These are phyloP conservation scores for Suhomyces prunicola DNA, from an alignment of 805 yeast species.

Conservation along the genomic window DNA sequence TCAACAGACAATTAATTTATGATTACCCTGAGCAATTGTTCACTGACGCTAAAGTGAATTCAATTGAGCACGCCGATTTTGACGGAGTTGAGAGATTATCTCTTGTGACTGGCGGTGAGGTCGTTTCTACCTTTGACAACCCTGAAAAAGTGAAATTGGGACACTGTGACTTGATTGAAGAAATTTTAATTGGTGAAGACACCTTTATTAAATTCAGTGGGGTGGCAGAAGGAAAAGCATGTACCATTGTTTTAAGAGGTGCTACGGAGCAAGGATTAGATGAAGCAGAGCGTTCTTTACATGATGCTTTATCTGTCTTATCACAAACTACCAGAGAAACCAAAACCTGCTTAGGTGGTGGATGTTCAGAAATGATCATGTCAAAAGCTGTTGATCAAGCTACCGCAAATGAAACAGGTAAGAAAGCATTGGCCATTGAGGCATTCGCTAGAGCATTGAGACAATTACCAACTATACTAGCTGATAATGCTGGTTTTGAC, in stretches of 20 bases:
- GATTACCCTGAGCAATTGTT: conserved; percentile 97
- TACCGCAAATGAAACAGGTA: conserved; percentile 90
- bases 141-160: conserved; percentile 87
- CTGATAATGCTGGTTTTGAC: conserved; percentile 97
- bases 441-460: conserved; percentile 91
- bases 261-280: conserved; percentile 47
- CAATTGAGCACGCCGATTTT: conserved; percentile 97
- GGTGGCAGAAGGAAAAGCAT: conserved; percentile 91
- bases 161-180: conserved; percentile 85
- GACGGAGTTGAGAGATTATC: conserved; percentile 97
- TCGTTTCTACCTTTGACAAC: conserved; percentile 90
- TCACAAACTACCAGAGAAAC: conserved; percentile 94
- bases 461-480: conserved; percentile 91
- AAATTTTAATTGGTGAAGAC: conserved; percentile 90
- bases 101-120: conserved; percentile 96
- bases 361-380: conserved; percentile 88
- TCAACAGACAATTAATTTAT: conserved; percentile 93
- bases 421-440: conserved; percentile 90
- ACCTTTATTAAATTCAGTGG: conserved; percentile 91
- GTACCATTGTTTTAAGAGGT: conserved; percentile 85
- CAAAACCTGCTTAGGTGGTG: conserved; percentile 91
- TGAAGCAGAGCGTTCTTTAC: conserved; percentile 57
- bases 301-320: conserved; percentile 92
- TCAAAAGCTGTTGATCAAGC: conserved; percentile 91
- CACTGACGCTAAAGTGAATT: conserved; percentile 80